Conservation (phyloP, 2,329 filamentous ascomycete species). For the Plenodomus biglobosus region DNA sequence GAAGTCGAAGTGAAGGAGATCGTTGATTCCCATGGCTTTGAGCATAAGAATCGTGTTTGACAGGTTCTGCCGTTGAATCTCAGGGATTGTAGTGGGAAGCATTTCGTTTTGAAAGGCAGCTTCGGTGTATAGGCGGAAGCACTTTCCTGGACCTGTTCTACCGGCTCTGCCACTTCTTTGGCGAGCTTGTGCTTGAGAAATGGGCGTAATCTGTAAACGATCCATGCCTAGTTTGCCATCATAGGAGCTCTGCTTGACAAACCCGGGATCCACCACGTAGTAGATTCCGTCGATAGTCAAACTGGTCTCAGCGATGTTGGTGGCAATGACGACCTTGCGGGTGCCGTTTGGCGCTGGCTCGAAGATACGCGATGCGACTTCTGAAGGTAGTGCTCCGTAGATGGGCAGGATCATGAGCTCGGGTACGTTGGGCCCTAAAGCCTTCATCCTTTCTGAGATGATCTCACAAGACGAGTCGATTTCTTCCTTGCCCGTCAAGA, state of each 20-base stretch:
- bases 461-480: conserved; percentile 96
- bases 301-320: conserved; percentile 96
- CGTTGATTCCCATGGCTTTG: conserved; percentile 99
- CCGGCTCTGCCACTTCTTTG: conserved; percentile 91
- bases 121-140: conserved; percentile 91
- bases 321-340: conserved; percentile 94
- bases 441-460: conserved; percentile 93
- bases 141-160: conserved; percentile 88
- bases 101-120: conserved; percentile 95
- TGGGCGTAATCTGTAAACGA: conserved; percentile 89
- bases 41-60: conserved; percentile 94
- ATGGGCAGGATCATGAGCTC: conserved; percentile 92
- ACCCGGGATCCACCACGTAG: conserved; percentile 95
- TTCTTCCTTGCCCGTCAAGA: conserved; percentile 96
- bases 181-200: conserved; percentile 94
- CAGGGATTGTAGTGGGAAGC: conserved; percentile 92
- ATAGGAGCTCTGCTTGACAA: conserved; percentile 97
- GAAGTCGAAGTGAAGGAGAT: conserved; percentile 95
- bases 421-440: conserved; percentile 83
- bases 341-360: conserved; percentile 84
- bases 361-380: conserved; percentile 93
- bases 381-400: conserved; percentile 90
- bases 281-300: conserved; percentile 98
- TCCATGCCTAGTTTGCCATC: conserved; percentile 98
- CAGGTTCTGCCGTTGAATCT: conserved; percentile 93